phyloP scores from a whole-genome alignment of 768 basidiomycete species.

The Macrolepiota dolichaula region DNA sequence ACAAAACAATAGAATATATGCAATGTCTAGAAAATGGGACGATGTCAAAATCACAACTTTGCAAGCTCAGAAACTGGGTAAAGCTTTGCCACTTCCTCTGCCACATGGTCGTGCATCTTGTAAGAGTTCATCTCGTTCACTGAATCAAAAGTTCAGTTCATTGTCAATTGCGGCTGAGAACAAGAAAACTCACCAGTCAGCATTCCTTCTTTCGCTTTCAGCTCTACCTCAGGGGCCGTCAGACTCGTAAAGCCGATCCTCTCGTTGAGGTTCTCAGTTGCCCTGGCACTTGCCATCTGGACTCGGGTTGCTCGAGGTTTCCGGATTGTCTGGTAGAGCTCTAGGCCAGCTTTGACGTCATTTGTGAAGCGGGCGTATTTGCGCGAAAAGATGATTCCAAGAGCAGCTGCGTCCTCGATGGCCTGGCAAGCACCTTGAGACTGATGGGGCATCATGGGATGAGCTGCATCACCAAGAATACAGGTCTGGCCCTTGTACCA shows the following conservation, averaged over 20 bases:
- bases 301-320: constrained; percentile 28
- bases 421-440: constrained; percentile 28
- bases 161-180: too few relatives aligned
- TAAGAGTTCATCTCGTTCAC: constrained; percentile 31
- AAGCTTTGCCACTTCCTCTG: constrained; percentile 13
- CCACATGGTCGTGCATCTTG: constrained; percentile 24
- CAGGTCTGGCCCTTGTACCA: constrained; percentile 25
- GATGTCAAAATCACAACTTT: neutral
- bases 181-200: constrained; percentile 21
- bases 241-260: constrained; percentile 29
- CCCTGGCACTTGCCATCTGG: constrained; percentile 23
- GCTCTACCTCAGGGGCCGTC: constrained; percentile 22
- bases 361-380: constrained; percentile 22
- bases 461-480: constrained; percentile 26
- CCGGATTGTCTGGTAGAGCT: constrained; percentile 24
- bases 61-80: neutral
- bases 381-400: constrained; percentile 27
- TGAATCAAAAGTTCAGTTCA: neutral
- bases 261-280: constrained; percentile 29
- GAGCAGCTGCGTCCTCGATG: constrained; percentile 29
- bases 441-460: constrained; percentile 30
- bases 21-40: neutral
- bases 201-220: constrained; percentile 23
- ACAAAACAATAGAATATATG: too few relatives aligned
- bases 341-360: constrained; percentile 21